Base-by-base conservation (phyloP, 352 stramenopile genomes). In the Thraustochytrium sp. region DNA sequence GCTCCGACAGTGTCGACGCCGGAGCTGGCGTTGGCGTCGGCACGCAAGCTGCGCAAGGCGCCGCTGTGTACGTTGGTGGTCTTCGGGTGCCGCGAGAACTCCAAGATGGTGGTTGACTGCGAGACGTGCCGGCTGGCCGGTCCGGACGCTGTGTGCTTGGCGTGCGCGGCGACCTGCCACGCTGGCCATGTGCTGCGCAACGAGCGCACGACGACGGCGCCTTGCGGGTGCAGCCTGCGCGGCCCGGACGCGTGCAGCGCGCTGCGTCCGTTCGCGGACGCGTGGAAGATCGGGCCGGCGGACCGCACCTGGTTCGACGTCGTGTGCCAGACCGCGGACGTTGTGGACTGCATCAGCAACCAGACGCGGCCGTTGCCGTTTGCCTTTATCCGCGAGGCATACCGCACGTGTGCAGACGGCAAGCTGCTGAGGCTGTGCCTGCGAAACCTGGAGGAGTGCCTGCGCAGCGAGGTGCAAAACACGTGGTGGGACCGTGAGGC, bases 281-380 rank as follows among this genome's bases (percentile, higher is more conserved):
- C 46, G 18, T 80, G 68, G 68, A 68, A 63, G 44, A 64, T 80
- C 37, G 68, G 68, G 16, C 34, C 40, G 18, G 34, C 68, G 11
- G 68, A 80, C 21, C 48, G 68, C 18, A 80, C 68, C 26, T 80
- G 68, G 68, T 80, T 80, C 31, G 68, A 80, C 49, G 68, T 80
- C 21, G 68, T 80, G 8, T 80, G 68, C 42, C 68, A 80, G 31
- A 80, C 68, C 23, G 68, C 68, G 18, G 68, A 80, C 2, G 68
- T 80, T 11, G 63, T 80, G 26, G 68, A 80, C 49, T 80, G 68
- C 68, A 80, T 80, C 42, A 80, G 68, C 68, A 80, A 46, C 34
- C 34, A 26, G 5, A 44, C 44, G 1, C 48, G 68, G 46, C 26
- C 68, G 21, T 11, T 80, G 5, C 68, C 68, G 18, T 26, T 46